Evolutionary conservation across 2,329 filamentous ascomycete species (phyloP), one percentile per base, ranked within the genome.

Genomic region (Cytospora piceicola): DNA sequence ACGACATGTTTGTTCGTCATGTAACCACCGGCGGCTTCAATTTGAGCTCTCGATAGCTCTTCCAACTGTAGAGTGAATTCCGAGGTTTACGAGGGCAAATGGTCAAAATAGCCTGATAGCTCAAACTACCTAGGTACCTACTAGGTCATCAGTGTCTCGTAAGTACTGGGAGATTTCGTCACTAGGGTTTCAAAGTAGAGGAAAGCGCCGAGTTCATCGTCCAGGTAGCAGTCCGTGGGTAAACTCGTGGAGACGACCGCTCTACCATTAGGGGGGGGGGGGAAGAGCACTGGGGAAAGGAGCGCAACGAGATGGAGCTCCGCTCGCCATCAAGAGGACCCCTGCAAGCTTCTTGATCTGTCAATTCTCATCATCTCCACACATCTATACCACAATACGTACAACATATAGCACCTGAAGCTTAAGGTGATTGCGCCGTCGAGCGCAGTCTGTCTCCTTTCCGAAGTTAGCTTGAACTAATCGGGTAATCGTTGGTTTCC

Each of bases 131-230:
- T 29, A 29, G 27, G 27, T 29, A 20, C 0, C 15, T 4, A 17
- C 17, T 15, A 15, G 39, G 15, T 15, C 3, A 42, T 20, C 15
- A 7, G 4, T 39, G 36, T 39, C 36, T 39, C 56, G 53, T 24
- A 55, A 34, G 46, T 46, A 58, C 57, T 67, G 58, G 49, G 51
- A 39, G 58, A 62, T 65, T 65, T 65, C 66, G 66, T 62, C 20
- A 46, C 42, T 64, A 62, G 49, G 64, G 66, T 67, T 67, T 67
- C 66, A 61, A 53, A 55, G 55, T 49, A 56, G 53, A 58, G 39
- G 27, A 61, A 36, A 58, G 56, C 11, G 8, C 32, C 32, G 32
- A 8, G 8, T 4, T 49, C 53, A 60, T 56, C 52, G 20, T 17
- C 42, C 7, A 12, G 8, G 42, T 42, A 36, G 58, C 46, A 57